Evolutionary conservation across 2,329 filamentous ascomycete species (phyloP), one percentile per base, ranked within the genome.

Genomic region (Cyclaneusma minus): DNA sequence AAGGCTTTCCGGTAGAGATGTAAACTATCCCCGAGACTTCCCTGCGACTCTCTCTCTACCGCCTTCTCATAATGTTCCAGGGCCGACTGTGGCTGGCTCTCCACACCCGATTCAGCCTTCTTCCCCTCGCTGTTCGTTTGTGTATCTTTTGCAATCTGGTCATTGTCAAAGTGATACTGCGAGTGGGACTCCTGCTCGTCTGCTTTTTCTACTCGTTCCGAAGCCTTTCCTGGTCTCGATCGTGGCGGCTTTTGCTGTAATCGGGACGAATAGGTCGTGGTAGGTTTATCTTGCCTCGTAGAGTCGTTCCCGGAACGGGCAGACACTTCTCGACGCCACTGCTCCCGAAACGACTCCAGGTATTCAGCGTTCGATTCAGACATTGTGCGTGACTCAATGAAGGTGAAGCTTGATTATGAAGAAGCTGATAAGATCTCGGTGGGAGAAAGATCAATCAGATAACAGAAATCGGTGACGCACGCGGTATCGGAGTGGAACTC

Each of bases 51-150:
- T 50, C 75, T 84, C 52, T 91, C 79, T 29, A 93, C 85, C 3
- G 87, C 89, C 46, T 69, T 71, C 48, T 95, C 89, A 43, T 89
- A 95, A 49, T 93, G 81, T 41, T 95, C 89, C 10, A 98, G 54
- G 1, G 89, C 89, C 7, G 85, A 80, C 13, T 60, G 58, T 4
- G 79, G n/a, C n/a, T n/a, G n/a, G 79, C 39, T 77, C 66, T 27
- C 31, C 51, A 7, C 16, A 31, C 12, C 12, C 22, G 7, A 23
- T 15, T n/a, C n/a, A n/a, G n/a, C n/a, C 29, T 38, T 48, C 7
- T 18, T 27, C n/a, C 30, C 33, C 25, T 29, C 30, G 4, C 25
- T 21, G 7, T 30, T 16, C n/a, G 25, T 43, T 21, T 37, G 33
- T 9, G 39, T 42, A 24, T 49, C 42, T 15, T 40, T 35, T 28